Conservation (phyloP, 768 basidiomycete genomes). For the Rhodotorula graminis region DNA sequence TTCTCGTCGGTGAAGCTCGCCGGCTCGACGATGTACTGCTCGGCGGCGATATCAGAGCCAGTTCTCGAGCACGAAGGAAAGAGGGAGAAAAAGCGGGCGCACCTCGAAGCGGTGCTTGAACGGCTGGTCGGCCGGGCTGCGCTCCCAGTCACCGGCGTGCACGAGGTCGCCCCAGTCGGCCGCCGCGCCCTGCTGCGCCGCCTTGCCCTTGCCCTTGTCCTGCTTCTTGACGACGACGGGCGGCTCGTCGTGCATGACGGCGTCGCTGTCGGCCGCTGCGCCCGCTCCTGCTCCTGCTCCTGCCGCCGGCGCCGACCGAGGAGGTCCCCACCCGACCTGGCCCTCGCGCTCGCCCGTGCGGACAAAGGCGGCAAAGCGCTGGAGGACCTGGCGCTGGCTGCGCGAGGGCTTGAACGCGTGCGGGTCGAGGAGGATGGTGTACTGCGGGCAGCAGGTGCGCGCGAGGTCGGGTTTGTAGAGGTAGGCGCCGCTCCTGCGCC, state of each 20-base stretch:
- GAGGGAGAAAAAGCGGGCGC: slow-evolving; percentile 57
- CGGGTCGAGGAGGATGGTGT: slow-evolving; percentile 81
- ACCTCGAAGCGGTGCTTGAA: slow-evolving; percentile 36
- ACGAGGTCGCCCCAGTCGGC: slow-evolving; percentile 22
- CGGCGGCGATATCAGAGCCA: slow-evolving; percentile 35
- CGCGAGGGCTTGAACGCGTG: slow-evolving; percentile 63
- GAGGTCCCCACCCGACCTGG: slow-evolving; percentile 34
- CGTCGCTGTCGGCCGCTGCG: neutral
- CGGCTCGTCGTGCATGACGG: slow-evolving; percentile 43
- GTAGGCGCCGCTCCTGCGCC: slow-evolving; percentile 52
- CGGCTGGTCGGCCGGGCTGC: neutral
- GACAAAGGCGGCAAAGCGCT: slow-evolving; percentile 74
- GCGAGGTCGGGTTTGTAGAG: slow-evolving; percentile 83
- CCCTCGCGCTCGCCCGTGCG: slow-evolving; percentile 48
- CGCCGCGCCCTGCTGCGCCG: slow-evolving; percentile 34
- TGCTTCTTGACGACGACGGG: slow-evolving; percentile 22
- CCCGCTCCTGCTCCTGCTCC: neutral
- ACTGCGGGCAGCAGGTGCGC: slow-evolving; percentile 83
- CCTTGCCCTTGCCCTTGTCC: slow-evolving; percentile 39
- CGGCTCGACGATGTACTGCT: slow-evolving; percentile 56
- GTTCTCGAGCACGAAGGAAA: slow-evolving; percentile 50
- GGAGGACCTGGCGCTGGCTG: slow-evolving; percentile 68
- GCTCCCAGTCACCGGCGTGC: slow-evolving; percentile 11
- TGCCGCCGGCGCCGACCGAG: neutral
- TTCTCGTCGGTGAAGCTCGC: slow-evolving; percentile 76